Evolutionary conservation across 371 early-diverging fungal genomes (phyloP).

Genomic region (Saksenaea oblongispora): DNA sequence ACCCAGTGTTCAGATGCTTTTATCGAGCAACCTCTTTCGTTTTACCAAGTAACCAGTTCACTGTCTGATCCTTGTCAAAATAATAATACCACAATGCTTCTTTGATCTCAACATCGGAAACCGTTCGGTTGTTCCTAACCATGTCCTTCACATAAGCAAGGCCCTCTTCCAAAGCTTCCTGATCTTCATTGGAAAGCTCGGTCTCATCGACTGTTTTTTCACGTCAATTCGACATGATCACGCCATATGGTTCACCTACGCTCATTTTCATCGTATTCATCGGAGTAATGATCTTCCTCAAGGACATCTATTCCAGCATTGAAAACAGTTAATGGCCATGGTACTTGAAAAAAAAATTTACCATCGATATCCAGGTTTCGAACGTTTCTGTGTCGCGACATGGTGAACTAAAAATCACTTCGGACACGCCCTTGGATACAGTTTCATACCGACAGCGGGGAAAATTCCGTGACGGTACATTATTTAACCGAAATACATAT

Average conservation of each 20-base stretch:
- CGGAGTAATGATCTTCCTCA: slow-evolving; percentile 62
- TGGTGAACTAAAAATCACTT: slow-evolving; percentile 22
- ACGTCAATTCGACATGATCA: background rate
- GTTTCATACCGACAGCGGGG: no score
- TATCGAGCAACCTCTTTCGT: background rate
- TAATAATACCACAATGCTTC: slow-evolving; percentile 70
- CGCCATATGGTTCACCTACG: slow-evolving; percentile 6
- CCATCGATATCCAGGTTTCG: slow-evolving; percentile 73
- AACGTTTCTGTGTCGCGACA: slow-evolving; percentile 78
- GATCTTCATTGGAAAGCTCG: slow-evolving; percentile 47
- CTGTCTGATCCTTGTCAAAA: slow-evolving; percentile 58
- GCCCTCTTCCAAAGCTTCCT: slow-evolving; percentile 53
- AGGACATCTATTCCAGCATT: slow-evolving; percentile 50
- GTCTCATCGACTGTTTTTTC: slow-evolving; percentile 31
- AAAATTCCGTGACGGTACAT: no score
- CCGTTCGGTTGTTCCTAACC: slow-evolving; percentile 51
- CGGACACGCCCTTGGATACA: no score
- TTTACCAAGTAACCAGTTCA: slow-evolving; percentile 63
- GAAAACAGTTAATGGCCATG: background rate
- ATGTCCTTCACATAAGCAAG: slow-evolving; percentile 49
- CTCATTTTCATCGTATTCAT: slow-evolving; percentile 57
- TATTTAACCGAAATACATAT: no score
- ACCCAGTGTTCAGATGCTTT: background rate
- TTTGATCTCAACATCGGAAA: slow-evolving; percentile 59
- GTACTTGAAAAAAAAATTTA: slow-evolving; percentile 23